Base-by-base conservation (phyloP, 306 rosid genomes). In the Pyrus pyrifolia region DNA sequence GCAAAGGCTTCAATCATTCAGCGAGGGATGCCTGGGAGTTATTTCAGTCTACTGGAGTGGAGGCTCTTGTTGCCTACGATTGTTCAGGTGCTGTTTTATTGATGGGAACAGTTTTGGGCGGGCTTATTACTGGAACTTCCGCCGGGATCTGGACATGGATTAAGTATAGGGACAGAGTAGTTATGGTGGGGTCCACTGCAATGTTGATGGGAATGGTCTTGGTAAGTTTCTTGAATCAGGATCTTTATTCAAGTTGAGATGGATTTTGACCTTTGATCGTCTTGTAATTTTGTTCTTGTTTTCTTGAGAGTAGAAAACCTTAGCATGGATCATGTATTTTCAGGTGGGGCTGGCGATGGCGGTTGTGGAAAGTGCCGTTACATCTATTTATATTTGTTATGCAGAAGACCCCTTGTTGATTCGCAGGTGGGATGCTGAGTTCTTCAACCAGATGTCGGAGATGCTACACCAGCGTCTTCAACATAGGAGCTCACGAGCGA, bases 1-100 rank as follows among this genome's bases (percentile, higher is more conserved):
- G 99, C 12, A 92, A 95, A 88, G 85, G 91, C 82, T 95, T 95
- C 81, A 95, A 95, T 82, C 96, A 57, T 75, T 92, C 99, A 64
- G 99, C 97, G 1, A 92, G 97, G 90, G 99, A 95, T 86, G 99
- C 99, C 1, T 95, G 99, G 99, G 99, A 95, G 83, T 81, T 95
- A 72, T 92, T 95, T 80, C 97, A 95, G 85, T 95, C 97, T 82
- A 95, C 97, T 14, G 99, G 99, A 78, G 97, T 95, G 29, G 99
- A 95, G 83, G 87, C 99, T 23, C 91, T 95, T 58, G 75, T 95
- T 73, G 99, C 97, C 35, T 90, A 92, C 74, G 99, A 95, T 84
- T 95, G 97, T 80, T 95, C 99, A 5, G 99, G 99, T 42, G 97
- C 97, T 27, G 93, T 95, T 71, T 86, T 95, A 68, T 84, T 95